These are phyloP conservation scores for Mikania micrantha DNA, from an alignment of 129 eudicot genomes.

Conservation along the genomic window DNA sequence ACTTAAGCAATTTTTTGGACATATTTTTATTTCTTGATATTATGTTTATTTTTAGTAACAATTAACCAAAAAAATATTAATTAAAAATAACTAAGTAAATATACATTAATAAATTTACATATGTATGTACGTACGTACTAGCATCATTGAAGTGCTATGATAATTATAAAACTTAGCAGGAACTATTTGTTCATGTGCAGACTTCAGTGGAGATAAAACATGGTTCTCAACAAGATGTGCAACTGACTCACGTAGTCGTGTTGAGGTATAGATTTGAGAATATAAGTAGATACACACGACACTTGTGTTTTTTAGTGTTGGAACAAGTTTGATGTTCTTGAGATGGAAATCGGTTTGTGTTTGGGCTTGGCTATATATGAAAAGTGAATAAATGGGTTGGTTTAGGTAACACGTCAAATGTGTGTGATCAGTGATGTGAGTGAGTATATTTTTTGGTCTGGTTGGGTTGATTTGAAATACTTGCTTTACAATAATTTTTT, in stretches of 20 bases:
- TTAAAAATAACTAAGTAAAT: too few relatives aligned
- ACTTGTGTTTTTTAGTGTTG: not conserved
- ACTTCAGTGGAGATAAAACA: not conserved
- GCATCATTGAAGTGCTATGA: constrained; percentile 1
- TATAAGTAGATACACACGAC: constrained; percentile 17
- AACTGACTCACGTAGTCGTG: not conserved
- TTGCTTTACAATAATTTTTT: not conserved
- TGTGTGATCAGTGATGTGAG: too few relatives aligned
- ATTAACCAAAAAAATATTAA: too few relatives aligned
- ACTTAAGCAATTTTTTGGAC: too few relatives aligned
- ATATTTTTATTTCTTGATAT: too few relatives aligned
- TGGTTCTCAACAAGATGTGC: not conserved
- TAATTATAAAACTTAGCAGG: not conserved
- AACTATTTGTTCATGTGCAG: constrained; percentile 13
- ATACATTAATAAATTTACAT: too few relatives aligned
- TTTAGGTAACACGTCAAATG: not conserved
- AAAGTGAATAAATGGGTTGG: not conserved
- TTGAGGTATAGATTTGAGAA: not conserved
- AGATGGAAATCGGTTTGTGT: not conserved
- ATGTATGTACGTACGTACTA: too few relatives aligned
- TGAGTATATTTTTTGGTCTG: too few relatives aligned
- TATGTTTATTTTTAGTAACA: too few relatives aligned
- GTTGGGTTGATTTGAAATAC: not conserved
- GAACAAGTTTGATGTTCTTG: constrained; percentile 2
- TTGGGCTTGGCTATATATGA: not conserved